These are phyloP conservation scores for Mortierella sp. DNA, from an alignment of 371 early-diverging fungal genomes.

Conservation along the genomic window DNA sequence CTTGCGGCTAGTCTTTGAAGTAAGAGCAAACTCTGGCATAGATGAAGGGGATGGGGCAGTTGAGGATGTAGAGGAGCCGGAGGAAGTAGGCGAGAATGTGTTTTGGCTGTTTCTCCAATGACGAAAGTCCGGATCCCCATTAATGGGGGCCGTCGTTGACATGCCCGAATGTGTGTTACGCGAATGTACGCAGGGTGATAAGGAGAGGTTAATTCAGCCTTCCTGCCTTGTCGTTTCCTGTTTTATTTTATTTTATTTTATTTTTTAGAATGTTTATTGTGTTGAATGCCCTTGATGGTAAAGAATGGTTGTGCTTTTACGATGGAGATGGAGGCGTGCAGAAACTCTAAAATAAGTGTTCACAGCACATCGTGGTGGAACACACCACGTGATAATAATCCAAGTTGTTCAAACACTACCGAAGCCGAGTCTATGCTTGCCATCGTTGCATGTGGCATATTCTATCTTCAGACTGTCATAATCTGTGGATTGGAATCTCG, in stretches of 20 bases:
- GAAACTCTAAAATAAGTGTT: not conserved
- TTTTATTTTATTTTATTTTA: too few relatives aligned
- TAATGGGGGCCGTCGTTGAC: constrained; percentile 14
- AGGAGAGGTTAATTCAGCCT: not conserved
- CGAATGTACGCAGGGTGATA: not conserved
- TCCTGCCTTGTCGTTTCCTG: too few relatives aligned
- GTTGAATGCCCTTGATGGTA: not conserved
- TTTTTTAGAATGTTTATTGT: not conserved
- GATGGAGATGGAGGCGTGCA: not conserved
- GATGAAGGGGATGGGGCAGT: constrained; percentile 4
- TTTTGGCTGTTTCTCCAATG: constrained; percentile 19
- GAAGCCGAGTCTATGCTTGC: constrained; percentile 17
- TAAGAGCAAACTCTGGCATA: constrained; percentile 14
- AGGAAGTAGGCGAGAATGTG: constrained; percentile 18
- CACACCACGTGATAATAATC: not conserved
- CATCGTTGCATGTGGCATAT: constrained; percentile 44
- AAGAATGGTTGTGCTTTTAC: not conserved
- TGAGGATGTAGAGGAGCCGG: constrained; percentile 12
- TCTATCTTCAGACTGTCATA: too few relatives aligned
- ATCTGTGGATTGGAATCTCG: too few relatives aligned
- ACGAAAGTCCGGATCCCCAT: constrained; percentile 13
- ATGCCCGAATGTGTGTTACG: not conserved
- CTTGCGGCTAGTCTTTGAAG: constrained; percentile 26
- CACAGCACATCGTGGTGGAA: not conserved
- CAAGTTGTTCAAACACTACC: not conserved